Base-by-base conservation (phyloP, 257 asterid species). In the Rhazya stricta region DNA sequence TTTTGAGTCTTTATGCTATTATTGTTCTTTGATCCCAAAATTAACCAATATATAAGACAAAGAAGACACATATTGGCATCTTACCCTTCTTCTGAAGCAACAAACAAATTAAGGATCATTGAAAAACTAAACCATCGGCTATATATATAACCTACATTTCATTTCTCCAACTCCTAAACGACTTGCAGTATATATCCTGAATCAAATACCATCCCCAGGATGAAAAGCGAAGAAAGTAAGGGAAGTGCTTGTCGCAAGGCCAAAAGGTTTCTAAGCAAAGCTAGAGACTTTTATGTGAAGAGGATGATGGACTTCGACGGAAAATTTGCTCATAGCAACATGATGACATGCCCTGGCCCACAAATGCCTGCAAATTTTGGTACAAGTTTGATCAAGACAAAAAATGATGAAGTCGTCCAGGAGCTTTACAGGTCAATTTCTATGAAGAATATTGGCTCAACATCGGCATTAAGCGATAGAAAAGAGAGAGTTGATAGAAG, bases 261-360 rank as follows among this genome's bases (percentile, higher is more conserved):
- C 88, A 3, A 86, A 66, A 83, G 81, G 66, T 68, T 86, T 56
- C 67, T 86, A 4, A 76, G 80, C 25, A 79, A 78, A 50, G 88
- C 87, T 42, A 75, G 86, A 63, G 88, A 86, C 30, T 79, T 86
- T 25, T 84, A 86, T 69, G 72, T 86, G 2, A 80, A 81, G 56
- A 77, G 76, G 77, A 78, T 86, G 78, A 84, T 86, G 36, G 72
- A 50, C 53, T 62, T 85, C 11, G 90, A 86, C 9, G 79, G 85
- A 69, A 84, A 71, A 37, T 73, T 81, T 42, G 69, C 25, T 36
- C 48, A 57, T 0, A 60, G 48, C 67, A 79, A 48, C 42, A 41
- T 76, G 61, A 54, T 75, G 74, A 37, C 73, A 41, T n/a, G 56
- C 8, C 67, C 74, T 5, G 66, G 54, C 1, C 78, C 72, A 2